Percentiles rank a stretch among this genome's conserved stretches.
phyloP scores from a whole-genome alignment of 495 filamentous ascomycete genomes.

The Pyronema domesticum region DNA sequence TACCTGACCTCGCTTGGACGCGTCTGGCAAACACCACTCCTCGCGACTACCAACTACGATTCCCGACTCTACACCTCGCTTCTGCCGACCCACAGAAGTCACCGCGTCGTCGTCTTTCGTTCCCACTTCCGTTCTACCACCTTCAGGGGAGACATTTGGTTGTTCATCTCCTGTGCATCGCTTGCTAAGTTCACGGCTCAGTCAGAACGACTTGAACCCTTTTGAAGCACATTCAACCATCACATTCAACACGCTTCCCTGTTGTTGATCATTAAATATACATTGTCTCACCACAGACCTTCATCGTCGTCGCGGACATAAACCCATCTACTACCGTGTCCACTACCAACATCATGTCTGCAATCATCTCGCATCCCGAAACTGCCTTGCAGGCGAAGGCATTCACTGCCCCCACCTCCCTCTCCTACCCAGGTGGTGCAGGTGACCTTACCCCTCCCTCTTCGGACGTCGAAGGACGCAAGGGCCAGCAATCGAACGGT shows the following conservation, averaged over 20 bases:
- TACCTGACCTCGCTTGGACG: not conserved
- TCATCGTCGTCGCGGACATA: not conserved
- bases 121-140: slow-evolving; percentile 13
- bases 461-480: slow-evolving; percentile 33
- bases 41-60: not conserved
- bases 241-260: slow-evolving; percentile 9
- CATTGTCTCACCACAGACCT: not conserved
- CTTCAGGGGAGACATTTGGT: slow-evolving; percentile 86
- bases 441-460: slow-evolving; percentile 64
- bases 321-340: not conserved
- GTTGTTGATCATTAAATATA: slow-evolving; percentile 2
- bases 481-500: slow-evolving; percentile 24
- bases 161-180: slow-evolving; percentile 62
- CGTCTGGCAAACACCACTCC: not conserved
- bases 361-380: slow-evolving; percentile 72
- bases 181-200: slow-evolving; percentile 2
- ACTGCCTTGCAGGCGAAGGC: slow-evolving; percentile 79
- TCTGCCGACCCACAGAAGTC: not conserved
- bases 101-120: not conserved
- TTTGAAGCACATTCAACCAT: slow-evolving; percentile 7
- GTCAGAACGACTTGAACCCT: not conserved
- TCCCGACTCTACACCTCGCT: not conserved
- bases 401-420: slow-evolving; percentile 71
- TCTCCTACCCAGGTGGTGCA: slow-evolving; percentile 75
- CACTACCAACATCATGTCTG: slow-evolving; percentile 44